Conservation (phyloP, 352 stramenopile species). For the Saprolegnia parasitica region DNA sequence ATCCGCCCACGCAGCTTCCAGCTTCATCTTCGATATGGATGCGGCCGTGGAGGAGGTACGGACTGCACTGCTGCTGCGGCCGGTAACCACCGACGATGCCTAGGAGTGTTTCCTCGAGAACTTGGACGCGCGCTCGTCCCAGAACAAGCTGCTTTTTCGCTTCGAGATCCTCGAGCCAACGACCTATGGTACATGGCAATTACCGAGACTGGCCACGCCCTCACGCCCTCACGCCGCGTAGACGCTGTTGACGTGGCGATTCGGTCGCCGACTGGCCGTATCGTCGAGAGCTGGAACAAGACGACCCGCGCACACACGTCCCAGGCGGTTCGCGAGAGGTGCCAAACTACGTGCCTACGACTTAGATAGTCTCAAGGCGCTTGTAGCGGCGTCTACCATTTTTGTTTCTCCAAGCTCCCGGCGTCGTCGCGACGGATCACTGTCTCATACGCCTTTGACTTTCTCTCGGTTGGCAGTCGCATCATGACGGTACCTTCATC, state of each 20-base stretch:
- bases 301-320: background rate
- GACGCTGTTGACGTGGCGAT: background rate
- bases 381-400: background rate
- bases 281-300: background rate
- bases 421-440: background rate
- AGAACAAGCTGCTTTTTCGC: background rate
- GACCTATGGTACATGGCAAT: background rate
- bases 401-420: background rate
- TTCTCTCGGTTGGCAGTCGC: background rate
- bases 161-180: background rate
- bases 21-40: background rate
- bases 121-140: background rate
- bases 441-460: background rate
- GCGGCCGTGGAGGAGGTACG: background rate
- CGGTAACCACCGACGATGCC: background rate
- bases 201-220: background rate
- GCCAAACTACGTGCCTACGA: background rate
- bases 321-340: background rate
- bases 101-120: background rate
- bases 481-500: background rate
- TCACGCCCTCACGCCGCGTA: background rate
- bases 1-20: background rate
- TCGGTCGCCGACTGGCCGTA: background rate
- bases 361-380: background rate
- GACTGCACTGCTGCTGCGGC: background rate